Evolutionary conservation across 2,329 filamentous ascomycete genomes (phyloP), one percentile per base, ranked within the genome.

Genomic region (Fusarium gaditjirri): DNA sequence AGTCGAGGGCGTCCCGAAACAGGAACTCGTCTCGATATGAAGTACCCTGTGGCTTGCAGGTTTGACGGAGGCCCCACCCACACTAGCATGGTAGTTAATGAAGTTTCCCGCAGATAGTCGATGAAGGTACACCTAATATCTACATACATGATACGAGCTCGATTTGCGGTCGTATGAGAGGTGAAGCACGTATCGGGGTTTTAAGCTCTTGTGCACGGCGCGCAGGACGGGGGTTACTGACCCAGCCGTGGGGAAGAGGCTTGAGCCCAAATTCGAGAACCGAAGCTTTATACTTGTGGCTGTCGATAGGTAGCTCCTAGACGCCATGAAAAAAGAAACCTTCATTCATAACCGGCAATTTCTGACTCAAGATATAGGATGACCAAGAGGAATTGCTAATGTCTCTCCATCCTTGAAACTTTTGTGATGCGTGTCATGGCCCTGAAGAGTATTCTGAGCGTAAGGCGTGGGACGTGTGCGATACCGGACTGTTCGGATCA

Each of bases 21-120:
- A 77, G 75, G 56, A 76, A 77, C 35, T 76, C 75, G 75, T 77
- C 75, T 77, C 71, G 50, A 60, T 41, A 44, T 59, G 58, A 53
- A 54, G 56, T 56, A 70, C 58, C 49, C 72, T 68, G 70, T 61
- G 57, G 70, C 74, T 73, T 76, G 65, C 71, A 66, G 70, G 54
- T 75, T 74, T 68, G 60, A 60, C 58, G 56, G 46, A 44, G 56
- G 38, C 55, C 71, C 65, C 74, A 68, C 59, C 36, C 65, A 54
- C 66, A 59, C 70, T 65, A 62, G 50, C 46, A 62, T 63, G 57
- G 50, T 60, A 50, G 64, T 68, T 64, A 42, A 42, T 58, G 44
- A 68, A 59, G 61, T 73, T 68, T 71, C 58, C 62, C 59, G 63
- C 35, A 41, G 58, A 57, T 60, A 43, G 55, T 60, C 25, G 42